These are phyloP conservation scores for Mucor plumbeus DNA, from an alignment of 371 early-diverging fungal species.

Conservation along the genomic window DNA sequence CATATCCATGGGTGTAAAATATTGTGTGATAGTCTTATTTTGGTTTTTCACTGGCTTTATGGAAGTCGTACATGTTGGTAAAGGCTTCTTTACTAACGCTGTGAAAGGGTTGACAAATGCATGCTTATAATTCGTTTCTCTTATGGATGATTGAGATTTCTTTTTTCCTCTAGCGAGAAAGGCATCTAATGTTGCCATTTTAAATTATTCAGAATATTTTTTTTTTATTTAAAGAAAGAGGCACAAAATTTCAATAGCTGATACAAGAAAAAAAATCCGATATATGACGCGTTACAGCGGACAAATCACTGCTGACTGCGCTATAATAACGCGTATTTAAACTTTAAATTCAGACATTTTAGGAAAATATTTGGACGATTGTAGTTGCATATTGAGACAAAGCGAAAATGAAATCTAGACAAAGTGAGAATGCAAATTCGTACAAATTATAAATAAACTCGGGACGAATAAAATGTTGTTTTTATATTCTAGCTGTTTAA, in stretches of 20 bases:
- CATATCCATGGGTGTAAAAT: background rate
- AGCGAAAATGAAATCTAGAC: too few species aligned
- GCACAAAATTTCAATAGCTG: too few species aligned
- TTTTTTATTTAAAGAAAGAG: background rate
- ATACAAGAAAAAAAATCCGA: conserved; percentile 1
- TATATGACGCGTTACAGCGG: background rate
- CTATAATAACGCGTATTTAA: background rate
- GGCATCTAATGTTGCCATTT: conserved; percentile 16
- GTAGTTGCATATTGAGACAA: too few species aligned
- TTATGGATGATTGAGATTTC: background rate
- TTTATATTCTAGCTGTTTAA: too few species aligned
- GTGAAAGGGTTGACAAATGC: background rate
- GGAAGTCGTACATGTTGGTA: background rate
- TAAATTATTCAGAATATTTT: background rate
- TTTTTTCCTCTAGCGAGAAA: conserved; percentile 13
- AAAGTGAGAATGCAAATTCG: too few species aligned
- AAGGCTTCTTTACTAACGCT: background rate
- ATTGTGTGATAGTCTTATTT: background rate
- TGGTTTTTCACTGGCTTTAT: background rate
- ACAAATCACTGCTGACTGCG: background rate
- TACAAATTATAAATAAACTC: too few species aligned
- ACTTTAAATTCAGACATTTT: too few species aligned
- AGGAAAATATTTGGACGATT: too few species aligned
- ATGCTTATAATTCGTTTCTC: background rate
- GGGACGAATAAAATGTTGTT: too few species aligned